Base-by-base conservation (phyloP, 2,329 filamentous ascomycete genomes). In the Penicillium janthinellum region DNA sequence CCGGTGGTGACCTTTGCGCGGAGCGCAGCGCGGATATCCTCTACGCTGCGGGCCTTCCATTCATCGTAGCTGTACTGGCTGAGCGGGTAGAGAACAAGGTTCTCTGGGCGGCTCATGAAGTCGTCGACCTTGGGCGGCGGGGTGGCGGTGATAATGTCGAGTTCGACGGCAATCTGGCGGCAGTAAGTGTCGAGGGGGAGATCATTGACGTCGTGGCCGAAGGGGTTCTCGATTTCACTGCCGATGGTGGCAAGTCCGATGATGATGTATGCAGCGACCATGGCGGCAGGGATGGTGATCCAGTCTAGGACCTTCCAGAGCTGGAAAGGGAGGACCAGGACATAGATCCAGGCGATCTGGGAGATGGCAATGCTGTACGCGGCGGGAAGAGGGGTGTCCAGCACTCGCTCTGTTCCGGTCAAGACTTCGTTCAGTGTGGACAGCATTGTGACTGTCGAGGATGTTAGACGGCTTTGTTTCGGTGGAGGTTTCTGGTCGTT, bases 311-410 rank as follows among this genome's bases (percentile, higher is more conserved):
- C 73, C 0, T 74, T 71, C 71, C 86, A 85, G 6, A 96, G 85
- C 77, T 96, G 91, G 82, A 95, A 95, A 5, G 91, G 91, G 1
- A 96, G 83, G 35, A 91, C 82, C 67, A 92, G 78, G 55, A 95
- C 87, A 77, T 95, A 96, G 54, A 92, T 84, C 86, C 90, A 93
- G 35, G 91, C 91, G 71, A 95, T 94, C 73, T 96, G 91, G 20
- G 88, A 87, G 73, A 95, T 93, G 68, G 90, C 86, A 68, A 96
- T 95, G 65, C 85, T 87, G 79, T 96, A 96, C 49, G 91, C 91
- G 57, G 92, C 84, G 2, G 91, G 91, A 0, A 96, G 84, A 1
- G 91, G 91, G 0, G 91, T 96, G 73, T 89, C 90, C 35, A 94
- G 85, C 20, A 96, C 88, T 63, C 91, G 88, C 71, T 95, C 90